Evolutionary conservation across 768 basidiomycete genomes (phyloP), one percentile per base, ranked within the genome.

Genomic region (Suillus bovinus): DNA sequence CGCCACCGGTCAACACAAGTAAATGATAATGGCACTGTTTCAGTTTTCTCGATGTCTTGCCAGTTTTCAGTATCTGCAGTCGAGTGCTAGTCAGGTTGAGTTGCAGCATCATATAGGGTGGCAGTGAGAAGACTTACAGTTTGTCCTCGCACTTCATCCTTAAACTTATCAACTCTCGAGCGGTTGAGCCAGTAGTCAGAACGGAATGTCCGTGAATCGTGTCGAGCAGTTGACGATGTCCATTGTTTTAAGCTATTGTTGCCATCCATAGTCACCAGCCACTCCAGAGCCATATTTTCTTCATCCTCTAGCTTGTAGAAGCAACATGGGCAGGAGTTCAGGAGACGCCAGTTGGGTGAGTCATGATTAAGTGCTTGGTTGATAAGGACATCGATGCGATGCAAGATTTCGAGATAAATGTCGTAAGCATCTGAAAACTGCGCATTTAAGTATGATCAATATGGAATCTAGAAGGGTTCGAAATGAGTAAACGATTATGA

Each of bases 381-480:
- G 4, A 46, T 11, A 13, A 58, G 17, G 33, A 5, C 4, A 13
- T 66, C 24, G 6, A 67, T 61, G 4, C 29, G 27, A 13, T 58
- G 14, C 7, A 59, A 11, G 17, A 67, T 58, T 34, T 63, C 61
- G 4, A 67, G 42, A n/a, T 60, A 67, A 2, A 27, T 16, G 17
- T 67, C 65, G 56, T 60, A 66, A 20, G 65, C 66, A 22, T 50
- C 36, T 3, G 46, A 49, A 4, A 60, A 52, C 34, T 60, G 59
- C 22, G 46, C 16, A 7, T 27, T 11, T 6, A 60, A 47, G 17
- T 60, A 52, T 33, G 46, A 17, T 0, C 36, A 17, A 33, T 49
- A 60, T 1, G 31, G 59, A 5, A 47, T 11, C 59, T 60, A 31
- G 34, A 31, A 60, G 46, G 5, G 31, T 31, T 31, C 5, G 31